Base-by-base conservation (phyloP, 78 protist genomes). In the Bigelowiella natans region DNA sequence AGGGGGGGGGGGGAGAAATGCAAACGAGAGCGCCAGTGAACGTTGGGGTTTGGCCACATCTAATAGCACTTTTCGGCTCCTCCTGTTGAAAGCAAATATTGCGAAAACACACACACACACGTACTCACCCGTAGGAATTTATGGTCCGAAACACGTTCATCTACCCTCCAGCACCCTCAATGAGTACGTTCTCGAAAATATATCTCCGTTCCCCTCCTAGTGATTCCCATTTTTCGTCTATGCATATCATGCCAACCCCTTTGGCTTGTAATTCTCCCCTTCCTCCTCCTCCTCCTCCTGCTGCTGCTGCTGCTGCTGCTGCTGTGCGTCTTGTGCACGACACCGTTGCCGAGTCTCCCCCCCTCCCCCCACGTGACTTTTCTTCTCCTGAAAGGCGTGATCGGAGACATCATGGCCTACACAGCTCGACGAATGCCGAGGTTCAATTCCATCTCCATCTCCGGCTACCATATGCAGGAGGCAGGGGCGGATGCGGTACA, bases 401-500 rank as follows among this genome's bases (percentile, higher is more conserved):
- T 97, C 37, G 38, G 95, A 31, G 99, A 98, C 89, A 96, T 98
- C 85, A 96, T 98, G 95, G 95, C 92, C 0, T 96, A 95, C 95
- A 93, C 97, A 7, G 38, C 96, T 28, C 64, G 36, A 91, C 1
- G 97, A 91, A 96, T 96, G 98, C 99, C 99, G 39, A 94, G 93
- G 88, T 98, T 95, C 95, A 98, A 98, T 93, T 94, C 97, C 38
- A 98, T 98, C 89, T 95, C 98, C 83, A 97, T 98, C 90, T 92
- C 96, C 36, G 99, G 99, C 7, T 98, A 97, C 92, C 98, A 97
- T 95, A 94, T 98, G 96, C 93, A 89, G 89, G 99, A 98, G 85
- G 99, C 99, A 26, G 99, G 99, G 37, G 99, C 99, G 28, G 94
- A 96, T 39, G 90, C 96, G 1, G 95, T n/a, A n/a, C n/a, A n/a